Conservation (phyloP, 1,139 yeast species). For the Protomyces gravidus region DNA sequence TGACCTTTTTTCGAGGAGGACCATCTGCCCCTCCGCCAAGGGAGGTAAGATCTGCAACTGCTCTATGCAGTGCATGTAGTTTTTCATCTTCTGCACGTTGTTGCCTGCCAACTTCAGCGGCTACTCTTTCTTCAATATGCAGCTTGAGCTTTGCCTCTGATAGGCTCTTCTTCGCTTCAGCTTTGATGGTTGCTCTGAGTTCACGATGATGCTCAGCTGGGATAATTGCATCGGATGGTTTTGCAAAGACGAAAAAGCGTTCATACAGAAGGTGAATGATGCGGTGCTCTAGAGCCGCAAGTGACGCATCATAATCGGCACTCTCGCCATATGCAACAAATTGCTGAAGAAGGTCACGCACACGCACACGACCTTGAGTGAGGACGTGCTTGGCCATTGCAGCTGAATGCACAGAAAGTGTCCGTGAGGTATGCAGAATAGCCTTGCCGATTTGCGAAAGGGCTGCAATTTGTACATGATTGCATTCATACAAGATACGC, state of each 20-base stretch:
- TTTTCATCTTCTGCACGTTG: conserved; percentile 8
- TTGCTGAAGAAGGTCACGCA: not conserved
- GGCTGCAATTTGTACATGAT: conserved; percentile 21
- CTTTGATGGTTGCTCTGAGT: not conserved
- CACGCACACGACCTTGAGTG: conserved; percentile 51
- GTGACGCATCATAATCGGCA: not conserved
- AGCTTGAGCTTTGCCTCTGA: conserved; percentile 1
- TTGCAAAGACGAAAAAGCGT: not conserved
- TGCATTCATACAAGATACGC: conserved; percentile 27
- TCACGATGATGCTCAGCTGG: not conserved
- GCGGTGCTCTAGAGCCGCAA: not conserved
- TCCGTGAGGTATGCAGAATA: conserved; percentile 21
- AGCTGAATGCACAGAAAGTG: conserved; percentile 44
- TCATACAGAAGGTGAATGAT: not conserved
- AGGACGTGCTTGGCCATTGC: conserved; percentile 69
- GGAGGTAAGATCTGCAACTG: not conserved
- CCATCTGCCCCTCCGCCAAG: not conserved
- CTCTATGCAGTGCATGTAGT: conserved; percentile 14
- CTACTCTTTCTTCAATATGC: not conserved
- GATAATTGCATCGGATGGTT: not conserved
- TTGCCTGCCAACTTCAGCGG: not conserved
- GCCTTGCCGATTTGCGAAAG: conserved; percentile 25
- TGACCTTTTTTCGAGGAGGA: conserved; percentile 5
- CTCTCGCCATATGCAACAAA: not conserved
- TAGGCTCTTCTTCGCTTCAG: not conserved